These are phyloP conservation scores for Fusarium subglutinans DNA, from an alignment of 2,329 filamentous ascomycete species.

Conservation along the genomic window DNA sequence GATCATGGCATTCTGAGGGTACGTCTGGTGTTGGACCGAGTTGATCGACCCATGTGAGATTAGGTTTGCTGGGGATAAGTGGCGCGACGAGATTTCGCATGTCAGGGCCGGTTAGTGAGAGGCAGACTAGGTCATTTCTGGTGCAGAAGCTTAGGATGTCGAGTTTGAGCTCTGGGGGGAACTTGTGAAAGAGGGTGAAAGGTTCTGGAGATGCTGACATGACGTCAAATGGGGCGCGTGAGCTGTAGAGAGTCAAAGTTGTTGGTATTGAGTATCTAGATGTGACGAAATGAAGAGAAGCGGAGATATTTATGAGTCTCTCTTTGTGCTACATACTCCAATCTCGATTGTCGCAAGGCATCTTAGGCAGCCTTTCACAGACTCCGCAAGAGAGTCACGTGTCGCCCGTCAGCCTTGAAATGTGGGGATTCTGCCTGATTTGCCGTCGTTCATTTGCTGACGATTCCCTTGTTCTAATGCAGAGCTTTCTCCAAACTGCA, in stretches of 20 bases:
- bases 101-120: background rate
- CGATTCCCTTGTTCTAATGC: too few relatives aligned
- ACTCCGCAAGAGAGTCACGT: background rate
- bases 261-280: background rate
- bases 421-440: background rate
- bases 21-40: background rate
- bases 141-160: background rate
- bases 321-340: background rate
- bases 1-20: background rate
- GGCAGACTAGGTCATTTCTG: constrained; percentile 5
- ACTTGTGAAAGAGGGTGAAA: background rate
- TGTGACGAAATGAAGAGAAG: background rate
- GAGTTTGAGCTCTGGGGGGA: constrained; percentile 10
- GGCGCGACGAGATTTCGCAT: background rate
- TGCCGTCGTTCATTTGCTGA: background rate
- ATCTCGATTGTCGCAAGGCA: background rate
- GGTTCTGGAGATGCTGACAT: background rate
- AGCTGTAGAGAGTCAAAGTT: fast-evolving
- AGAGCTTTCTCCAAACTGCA: background rate
- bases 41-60: constrained; percentile 3
- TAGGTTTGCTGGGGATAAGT: background rate
- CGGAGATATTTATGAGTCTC: background rate
- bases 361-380: background rate
- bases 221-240: background rate
- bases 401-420: background rate